phyloP scores from a whole-genome alignment of 306 rosid genomes.

The Hippophae tibetana region DNA sequence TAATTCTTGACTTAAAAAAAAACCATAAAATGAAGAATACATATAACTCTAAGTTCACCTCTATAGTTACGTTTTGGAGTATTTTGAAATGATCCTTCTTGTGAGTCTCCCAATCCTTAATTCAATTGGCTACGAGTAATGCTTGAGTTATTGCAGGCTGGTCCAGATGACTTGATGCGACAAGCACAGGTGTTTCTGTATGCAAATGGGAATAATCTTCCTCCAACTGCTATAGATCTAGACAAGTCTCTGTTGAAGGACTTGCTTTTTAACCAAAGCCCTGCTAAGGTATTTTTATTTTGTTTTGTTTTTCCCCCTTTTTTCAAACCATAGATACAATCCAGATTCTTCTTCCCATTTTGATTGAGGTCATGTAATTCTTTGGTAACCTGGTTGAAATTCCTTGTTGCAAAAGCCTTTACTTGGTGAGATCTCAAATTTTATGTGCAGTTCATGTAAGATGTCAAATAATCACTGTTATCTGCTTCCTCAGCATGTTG shows the following conservation, averaged over 20 bases:
- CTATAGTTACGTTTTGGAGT: too few species aligned
- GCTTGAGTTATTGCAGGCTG: slow-evolving; percentile 46
- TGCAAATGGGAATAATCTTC: slow-evolving; percentile 63
- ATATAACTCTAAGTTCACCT: too few species aligned
- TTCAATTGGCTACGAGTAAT: slow-evolving; percentile 11
- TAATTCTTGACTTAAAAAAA: too few species aligned
- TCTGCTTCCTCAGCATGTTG: too few species aligned
- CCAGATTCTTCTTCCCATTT: not conserved
- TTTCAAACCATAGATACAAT: not conserved
- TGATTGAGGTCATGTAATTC: not conserved
- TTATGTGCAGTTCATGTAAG: not conserved
- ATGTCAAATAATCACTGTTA: not conserved
- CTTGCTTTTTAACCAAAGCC: slow-evolving; percentile 81
- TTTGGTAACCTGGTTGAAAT: not conserved
- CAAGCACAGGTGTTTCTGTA: slow-evolving; percentile 78
- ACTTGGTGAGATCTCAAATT: too few species aligned
- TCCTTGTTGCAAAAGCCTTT: not conserved
- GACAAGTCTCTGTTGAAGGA: slow-evolving; percentile 70
- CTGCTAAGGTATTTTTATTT: slow-evolving; percentile 52
- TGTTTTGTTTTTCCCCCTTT: not conserved
- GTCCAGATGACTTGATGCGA: slow-evolving; percentile 75
- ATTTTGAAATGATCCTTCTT: too few species aligned
- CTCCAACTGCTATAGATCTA: slow-evolving; percentile 83
- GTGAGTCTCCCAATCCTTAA: too few species aligned
- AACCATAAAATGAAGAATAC: too few species aligned